phyloP scores from a whole-genome alignment of 352 stramenopile genomes.

The Globisporangium rhizosaccharum region DNA sequence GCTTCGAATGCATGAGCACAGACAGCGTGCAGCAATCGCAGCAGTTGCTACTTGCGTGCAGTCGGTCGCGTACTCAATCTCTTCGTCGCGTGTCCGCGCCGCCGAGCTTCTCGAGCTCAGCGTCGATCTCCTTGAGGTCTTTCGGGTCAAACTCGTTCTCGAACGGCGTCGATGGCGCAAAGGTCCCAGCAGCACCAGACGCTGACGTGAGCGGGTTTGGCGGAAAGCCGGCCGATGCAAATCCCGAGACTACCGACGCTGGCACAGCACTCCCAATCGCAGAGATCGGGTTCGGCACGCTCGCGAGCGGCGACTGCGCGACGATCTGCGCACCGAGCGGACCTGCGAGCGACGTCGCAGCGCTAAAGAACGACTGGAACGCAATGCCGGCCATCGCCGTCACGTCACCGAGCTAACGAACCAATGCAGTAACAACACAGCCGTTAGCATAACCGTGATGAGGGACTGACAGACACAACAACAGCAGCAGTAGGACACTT shows the following conservation, averaged over 20 bases:
- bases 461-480: too few relatives aligned
- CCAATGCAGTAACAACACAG: background rate
- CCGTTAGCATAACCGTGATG: too few relatives aligned
- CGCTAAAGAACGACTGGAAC: constrained; percentile 71
- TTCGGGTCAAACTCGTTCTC: constrained; percentile 42
- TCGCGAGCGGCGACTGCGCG: constrained; percentile 54
- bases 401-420: constrained; percentile 58
- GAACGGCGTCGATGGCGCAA: constrained; percentile 10
- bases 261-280: constrained; percentile 49
- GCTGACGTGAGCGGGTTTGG: constrained; percentile 26
- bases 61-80: constrained; percentile 9
- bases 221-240: constrained; percentile 36
- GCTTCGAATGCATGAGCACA: too few relatives aligned
- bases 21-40: too few relatives aligned
- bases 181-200: background rate
- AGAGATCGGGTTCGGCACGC: constrained; percentile 76
- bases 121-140: constrained; percentile 61
- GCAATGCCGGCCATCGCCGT: constrained; percentile 74
- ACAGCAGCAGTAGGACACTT: too few relatives aligned
- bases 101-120: constrained; percentile 66
- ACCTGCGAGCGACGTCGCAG: constrained; percentile 70
- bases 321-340: constrained; percentile 63
- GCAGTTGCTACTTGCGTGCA: too few relatives aligned
- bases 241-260: constrained; percentile 33
- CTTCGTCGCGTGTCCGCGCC: constrained; percentile 22